A percentile compares a stretch with the other conserved stretches of the same genome.
These are phyloP conservation scores for Lodderomyces oxycetoniae DNA, from an alignment of 1,139 yeast species.

Conservation along the genomic window DNA sequence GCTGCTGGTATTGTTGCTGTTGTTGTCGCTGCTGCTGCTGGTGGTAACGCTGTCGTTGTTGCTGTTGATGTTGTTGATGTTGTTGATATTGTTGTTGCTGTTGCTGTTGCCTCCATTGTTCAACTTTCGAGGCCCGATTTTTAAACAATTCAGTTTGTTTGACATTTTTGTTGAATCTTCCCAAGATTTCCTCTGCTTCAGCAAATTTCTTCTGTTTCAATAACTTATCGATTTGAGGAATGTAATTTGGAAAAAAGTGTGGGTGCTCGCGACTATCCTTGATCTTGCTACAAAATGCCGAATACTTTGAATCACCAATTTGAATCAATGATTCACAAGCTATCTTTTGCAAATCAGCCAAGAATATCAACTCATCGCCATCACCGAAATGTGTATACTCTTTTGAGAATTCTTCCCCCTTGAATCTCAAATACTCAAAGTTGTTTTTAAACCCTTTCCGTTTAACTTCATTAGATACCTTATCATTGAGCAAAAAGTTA, in stretches of 20 bases:
- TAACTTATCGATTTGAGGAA: slow-evolving; percentile 42
- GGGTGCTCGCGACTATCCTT: slow-evolving; percentile 17
- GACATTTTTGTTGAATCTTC: slow-evolving; percentile 28
- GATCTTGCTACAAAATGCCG: slow-evolving; percentile 30
- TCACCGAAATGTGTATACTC: slow-evolving; percentile 1
- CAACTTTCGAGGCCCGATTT: slow-evolving; percentile 19
- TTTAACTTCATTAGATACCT: slow-evolving; percentile 30
- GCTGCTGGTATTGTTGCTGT: slow-evolving; percentile 36
- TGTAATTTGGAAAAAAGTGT: slow-evolving; percentile 41
- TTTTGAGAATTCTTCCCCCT: slow-evolving; percentile 1
- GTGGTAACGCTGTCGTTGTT: slow-evolving; percentile 41
- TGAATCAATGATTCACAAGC: slow-evolving; percentile 47
- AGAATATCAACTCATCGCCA: slow-evolving; percentile 13
- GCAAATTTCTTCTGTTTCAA: slow-evolving; percentile 36
- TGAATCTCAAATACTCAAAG: slow-evolving; percentile 28
- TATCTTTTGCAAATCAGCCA: slow-evolving; percentile 33
- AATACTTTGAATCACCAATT: slow-evolving; percentile 24
- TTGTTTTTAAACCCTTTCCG: slow-evolving; percentile 17
- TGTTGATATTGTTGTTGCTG: slow-evolving; percentile 43
- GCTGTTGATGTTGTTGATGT: slow-evolving; percentile 33
- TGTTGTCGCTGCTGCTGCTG: slow-evolving; percentile 50
- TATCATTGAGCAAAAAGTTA: slow-evolving; percentile 24
- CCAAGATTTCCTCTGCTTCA: slow-evolving; percentile 38
- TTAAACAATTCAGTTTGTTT: slow-evolving; percentile 39
- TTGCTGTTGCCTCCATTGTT: slow-evolving; percentile 34